These are phyloP conservation scores for Senna tora DNA, from an alignment of 306 rosid species.

Conservation along the genomic window DNA sequence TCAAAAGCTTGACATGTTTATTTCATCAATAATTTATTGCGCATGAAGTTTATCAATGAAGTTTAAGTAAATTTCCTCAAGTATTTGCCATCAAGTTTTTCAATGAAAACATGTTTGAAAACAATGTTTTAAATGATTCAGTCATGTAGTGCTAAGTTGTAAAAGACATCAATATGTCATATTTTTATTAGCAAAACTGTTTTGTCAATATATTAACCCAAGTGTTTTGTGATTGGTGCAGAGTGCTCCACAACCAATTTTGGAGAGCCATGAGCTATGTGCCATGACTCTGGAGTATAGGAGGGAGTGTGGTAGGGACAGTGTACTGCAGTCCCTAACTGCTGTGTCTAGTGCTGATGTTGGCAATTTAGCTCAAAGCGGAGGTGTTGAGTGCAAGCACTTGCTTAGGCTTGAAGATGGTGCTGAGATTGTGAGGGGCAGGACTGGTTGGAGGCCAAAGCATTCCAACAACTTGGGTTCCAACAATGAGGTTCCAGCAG, in stretches of 20 bases:
- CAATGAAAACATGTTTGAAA: too few relatives aligned
- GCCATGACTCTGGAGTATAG: conserved; percentile 87
- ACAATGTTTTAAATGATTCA: too few relatives aligned
- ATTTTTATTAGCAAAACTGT: too few relatives aligned
- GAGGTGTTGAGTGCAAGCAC: conserved; percentile 83
- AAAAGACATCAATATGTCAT: too few relatives aligned
- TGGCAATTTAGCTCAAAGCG: conserved; percentile 58
- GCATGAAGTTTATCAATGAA: neutral
- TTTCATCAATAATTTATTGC: conserved; percentile 15
- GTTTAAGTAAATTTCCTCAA: too few relatives aligned
- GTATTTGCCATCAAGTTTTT: too few relatives aligned
- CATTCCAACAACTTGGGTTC: conserved; percentile 50
- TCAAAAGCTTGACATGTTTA: conserved; percentile 3
- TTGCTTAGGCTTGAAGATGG: conserved; percentile 88
- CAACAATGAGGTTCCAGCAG: conserved; percentile 61
- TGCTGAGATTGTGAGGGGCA: conserved; percentile 85
- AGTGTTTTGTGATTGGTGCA: conserved; percentile 45
- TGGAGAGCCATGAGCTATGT: conserved; percentile 92
- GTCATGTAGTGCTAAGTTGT: too few relatives aligned
- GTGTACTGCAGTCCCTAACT: conserved; percentile 85
- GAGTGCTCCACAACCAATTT: conserved; percentile 91
- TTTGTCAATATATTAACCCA: neutral
- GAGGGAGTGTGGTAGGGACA: conserved; percentile 98
- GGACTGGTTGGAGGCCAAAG: conserved; percentile 96
- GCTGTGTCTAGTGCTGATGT: conserved; percentile 60